Evolutionary conservation across 768 basidiomycete species (phyloP), one percentile per base, ranked within the genome.

Genomic region (Amanita fuliginea): DNA sequence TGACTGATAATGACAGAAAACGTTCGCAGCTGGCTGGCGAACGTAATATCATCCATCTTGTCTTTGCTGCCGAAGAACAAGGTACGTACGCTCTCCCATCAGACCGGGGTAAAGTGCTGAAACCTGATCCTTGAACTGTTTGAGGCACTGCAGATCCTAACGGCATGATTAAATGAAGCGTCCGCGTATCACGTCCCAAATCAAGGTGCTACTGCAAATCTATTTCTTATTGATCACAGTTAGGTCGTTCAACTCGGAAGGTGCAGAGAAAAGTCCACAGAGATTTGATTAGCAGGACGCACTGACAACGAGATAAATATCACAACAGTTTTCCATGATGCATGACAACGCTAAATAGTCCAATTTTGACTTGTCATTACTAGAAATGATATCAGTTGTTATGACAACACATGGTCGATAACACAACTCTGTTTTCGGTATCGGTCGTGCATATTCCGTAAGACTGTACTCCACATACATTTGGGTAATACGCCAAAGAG

Each of bases 161-260:
- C 42, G 42, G 45, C 22, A 6, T 11, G 8, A 30, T 42, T 28
- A 10, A 6, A 28, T 28, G 26, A 28, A 28, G 69, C 70, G 6
- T 74, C 70, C 50, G 60, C 70, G 13, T 70, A 70, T 57, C 66
- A 73, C 59, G 67, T 71, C 46, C 67, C 73, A 54, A 72, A 69
- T 55, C 66, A 67, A 55, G 70, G 68, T 18, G 64, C 66, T 21
- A 41, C 66, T 41, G 64, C 67, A 21, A 72, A 73, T 52, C 49
- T 70, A 47, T 72, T n/a, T n/a, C n/a, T 72, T 56, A 61, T 72
- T 47, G 71, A 72, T 54, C 72, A 72, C 46, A 68, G 67, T 42
- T 4, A 71, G 72, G 65, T 68, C 46, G 68, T 73, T 36, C 70
- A n/a, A n/a, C n/a, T n/a, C n/a, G n/a, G n/a, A n/a, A n/a, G n/a